Evolutionary conservation across 768 basidiomycete genomes (phyloP).

Genomic region (Cystofilobasidium capitatum): DNA sequence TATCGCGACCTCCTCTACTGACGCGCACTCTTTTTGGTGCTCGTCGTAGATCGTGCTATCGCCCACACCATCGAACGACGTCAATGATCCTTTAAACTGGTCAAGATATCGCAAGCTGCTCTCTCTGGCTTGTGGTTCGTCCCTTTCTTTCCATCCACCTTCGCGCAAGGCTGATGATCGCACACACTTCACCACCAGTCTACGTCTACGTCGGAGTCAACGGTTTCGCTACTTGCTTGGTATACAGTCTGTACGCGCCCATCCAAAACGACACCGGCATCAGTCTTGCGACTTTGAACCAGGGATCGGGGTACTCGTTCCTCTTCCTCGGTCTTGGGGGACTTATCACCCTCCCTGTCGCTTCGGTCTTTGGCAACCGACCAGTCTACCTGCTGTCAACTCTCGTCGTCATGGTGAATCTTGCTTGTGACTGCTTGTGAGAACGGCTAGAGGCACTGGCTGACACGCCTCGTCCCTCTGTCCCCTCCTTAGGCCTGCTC

Average conservation of each 20-base stretch:
- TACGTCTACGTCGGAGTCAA: neutral
- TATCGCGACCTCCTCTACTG: neutral
- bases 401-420: neutral
- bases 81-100: constrained; percentile 6
- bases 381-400: neutral
- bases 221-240: neutral
- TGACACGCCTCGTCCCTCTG: no score
- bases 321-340: constrained; percentile 2
- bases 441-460: no score
- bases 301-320: neutral
- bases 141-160: no score
- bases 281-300: neutral
- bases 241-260: neutral
- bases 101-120: neutral
- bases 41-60: neutral
- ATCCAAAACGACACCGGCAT: neutral
- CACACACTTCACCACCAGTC: no score
- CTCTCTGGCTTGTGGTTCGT: neutral
- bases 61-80: neutral
- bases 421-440: no score
- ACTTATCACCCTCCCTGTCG: neutral
- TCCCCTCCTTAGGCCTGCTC: no score
- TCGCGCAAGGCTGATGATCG: no score
- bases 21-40: no score
- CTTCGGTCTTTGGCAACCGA: neutral